Percentiles rank a stretch among this genome's conserved stretches.
Conservation (phyloP, 352 stramenopile genomes). For the Phytophthora macrochlamydospora region DNA sequence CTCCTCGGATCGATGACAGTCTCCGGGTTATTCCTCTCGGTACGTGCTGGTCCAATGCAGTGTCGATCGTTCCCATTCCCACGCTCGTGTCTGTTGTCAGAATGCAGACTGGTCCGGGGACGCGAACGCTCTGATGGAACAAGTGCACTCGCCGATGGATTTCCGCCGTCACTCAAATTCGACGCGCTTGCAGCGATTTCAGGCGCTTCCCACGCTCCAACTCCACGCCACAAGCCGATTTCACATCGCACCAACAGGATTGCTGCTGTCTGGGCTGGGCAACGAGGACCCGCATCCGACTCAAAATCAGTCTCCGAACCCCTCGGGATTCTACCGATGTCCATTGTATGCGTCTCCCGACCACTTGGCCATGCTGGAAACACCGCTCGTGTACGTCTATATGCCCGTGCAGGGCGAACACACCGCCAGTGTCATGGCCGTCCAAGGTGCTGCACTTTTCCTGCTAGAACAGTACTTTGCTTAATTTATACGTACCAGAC, state of each 20-base stretch:
- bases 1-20: slow-evolving; percentile 39
- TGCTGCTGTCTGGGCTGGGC: slow-evolving; percentile 10
- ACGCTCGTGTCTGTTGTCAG: slow-evolving; percentile 15
- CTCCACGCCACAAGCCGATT: slow-evolving; percentile 40
- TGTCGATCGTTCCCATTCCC: no score
- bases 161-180: background rate
- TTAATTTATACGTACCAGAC: background rate
- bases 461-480: slow-evolving; percentile 30
- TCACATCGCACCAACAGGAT: slow-evolving; percentile 6
- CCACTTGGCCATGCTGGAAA: slow-evolving; percentile 30
- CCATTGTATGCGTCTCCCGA: slow-evolving; percentile 42
- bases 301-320: slow-evolving; percentile 2
- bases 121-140: slow-evolving; percentile 15
- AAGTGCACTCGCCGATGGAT: background rate
- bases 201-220: slow-evolving; percentile 30
- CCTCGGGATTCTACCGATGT: slow-evolving; percentile 41
- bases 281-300: slow-evolving; percentile 9
- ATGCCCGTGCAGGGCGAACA: slow-evolving; percentile 38
- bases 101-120: slow-evolving; percentile 46
- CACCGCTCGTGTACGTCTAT: slow-evolving; percentile 43
- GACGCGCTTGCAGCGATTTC: slow-evolving; percentile 6
- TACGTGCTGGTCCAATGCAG: slow-evolving; percentile 15
- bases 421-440: slow-evolving; percentile 25
- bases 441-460: slow-evolving; percentile 40
- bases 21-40: slow-evolving; percentile 49